Evolutionary conservation across 148 eudicot genomes (phyloP), one percentile per base, ranked within the genome.

Genomic region (Camellia sinensis): DNA sequence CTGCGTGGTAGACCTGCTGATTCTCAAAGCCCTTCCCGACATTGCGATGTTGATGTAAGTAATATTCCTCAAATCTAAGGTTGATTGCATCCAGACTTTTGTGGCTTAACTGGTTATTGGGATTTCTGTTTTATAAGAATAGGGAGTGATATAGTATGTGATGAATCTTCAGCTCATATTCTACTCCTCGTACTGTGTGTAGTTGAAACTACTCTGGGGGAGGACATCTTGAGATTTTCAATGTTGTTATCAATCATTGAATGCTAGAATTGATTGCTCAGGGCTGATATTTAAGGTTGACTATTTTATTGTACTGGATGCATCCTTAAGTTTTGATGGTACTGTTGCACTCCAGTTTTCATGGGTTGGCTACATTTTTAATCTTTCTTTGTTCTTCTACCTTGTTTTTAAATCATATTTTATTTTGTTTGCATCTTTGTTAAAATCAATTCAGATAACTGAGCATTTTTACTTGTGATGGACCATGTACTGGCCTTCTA

Each of bases 31-130:
- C 93, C 90, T 41, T 89, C 97, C 81, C 95, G 94, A 48, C 92
- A 84, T 71, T 92, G 92, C 80, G 98, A 92, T 87, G 90, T 89
- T 62, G 97, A 93, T 79, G 97, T 92, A 84, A 94, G 93, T 89
- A 40, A 70, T 7, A 4, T 40, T 19, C 19, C 43, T 62, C 59
- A 3, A 40, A 15, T 43, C 11, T 73, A 13, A 3, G 54, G 29
- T 40, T 29, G 60, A 54, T 22, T 83, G 41, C 9, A 17, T 65
- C 37, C 15, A 5, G 15, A 43, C 44, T 7, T 13, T 70, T 21
- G 60, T 17, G 19, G 15, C 67, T 29, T n/a, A 50, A 41, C 40
- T 75, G 12, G 8, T 74, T 0, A 60, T 64, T 67, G 21, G 4
- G 13, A 53, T 52, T 29, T 65, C 21, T 59, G 70, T 69, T 46